Conservation (phyloP, 2,329 filamentous ascomycete genomes). For the Ampelomyces quisqualis region DNA sequence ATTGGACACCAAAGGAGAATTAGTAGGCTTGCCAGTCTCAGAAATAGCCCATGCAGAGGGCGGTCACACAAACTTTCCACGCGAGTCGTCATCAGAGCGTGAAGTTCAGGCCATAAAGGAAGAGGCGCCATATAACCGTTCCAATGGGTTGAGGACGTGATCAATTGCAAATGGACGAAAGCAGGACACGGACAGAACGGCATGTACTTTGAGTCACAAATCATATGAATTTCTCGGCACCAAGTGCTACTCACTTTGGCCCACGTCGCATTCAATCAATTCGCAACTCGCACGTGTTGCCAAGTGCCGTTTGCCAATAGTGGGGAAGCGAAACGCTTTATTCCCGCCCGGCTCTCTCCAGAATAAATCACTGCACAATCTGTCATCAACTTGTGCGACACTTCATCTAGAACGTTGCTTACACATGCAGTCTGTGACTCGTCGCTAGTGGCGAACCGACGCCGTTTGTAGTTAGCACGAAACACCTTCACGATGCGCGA, state of each 20-base stretch:
- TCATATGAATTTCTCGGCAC: too few relatives aligned
- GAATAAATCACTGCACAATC: too few relatives aligned
- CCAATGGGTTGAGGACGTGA: background rate
- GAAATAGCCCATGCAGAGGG: conserved; percentile 12
- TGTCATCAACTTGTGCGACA: too few relatives aligned
- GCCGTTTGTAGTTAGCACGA: conserved; percentile 6
- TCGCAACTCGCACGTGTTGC: too few relatives aligned
- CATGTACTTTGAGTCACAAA: background rate
- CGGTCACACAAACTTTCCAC: conserved; percentile 2
- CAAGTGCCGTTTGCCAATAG: background rate
- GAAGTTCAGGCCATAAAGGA: conserved; percentile 9
- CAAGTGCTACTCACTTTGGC: too few relatives aligned
- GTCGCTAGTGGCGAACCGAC: conserved; percentile 3
- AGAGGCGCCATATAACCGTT: background rate
- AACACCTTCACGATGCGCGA: conserved; percentile 18
- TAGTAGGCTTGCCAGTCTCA: conserved; percentile 19
- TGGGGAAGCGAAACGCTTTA: conserved; percentile 16
- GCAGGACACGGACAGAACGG: background rate
- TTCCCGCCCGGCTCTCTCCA: too few relatives aligned
- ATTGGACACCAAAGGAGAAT: conserved; percentile 30
- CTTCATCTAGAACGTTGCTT: background rate
- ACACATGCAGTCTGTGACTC: background rate
- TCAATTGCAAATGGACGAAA: background rate
- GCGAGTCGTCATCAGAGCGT: conserved; percentile 9
- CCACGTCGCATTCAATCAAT: too few relatives aligned